Evolutionary conservation across 164 flowering plant genomes (phyloP).

Genomic region (Buxus sempervirens): DNA sequence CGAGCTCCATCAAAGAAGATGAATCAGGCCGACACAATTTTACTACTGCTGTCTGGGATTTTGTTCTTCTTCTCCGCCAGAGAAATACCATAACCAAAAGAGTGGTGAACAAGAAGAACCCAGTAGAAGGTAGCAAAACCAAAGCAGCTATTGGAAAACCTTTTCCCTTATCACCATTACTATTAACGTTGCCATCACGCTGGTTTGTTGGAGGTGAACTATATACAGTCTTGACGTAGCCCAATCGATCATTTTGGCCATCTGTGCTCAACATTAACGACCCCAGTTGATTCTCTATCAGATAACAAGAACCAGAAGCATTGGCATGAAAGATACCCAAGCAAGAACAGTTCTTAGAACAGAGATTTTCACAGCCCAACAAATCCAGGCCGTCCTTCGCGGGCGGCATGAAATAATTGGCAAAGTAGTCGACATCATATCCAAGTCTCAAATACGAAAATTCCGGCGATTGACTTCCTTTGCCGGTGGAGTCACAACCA

Average conservation of each 20-base stretch:
- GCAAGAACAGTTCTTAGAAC: constrained; percentile 69
- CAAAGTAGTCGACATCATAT: constrained; percentile 47
- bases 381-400: constrained; percentile 23
- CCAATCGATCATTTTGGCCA: constrained; percentile 26
- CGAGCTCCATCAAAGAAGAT: constrained; percentile 44
- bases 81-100: constrained; percentile 26
- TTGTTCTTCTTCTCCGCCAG: constrained; percentile 42
- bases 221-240: constrained; percentile 46
- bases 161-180: neutral
- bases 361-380: constrained; percentile 49
- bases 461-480: constrained; percentile 17
- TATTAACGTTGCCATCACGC: neutral
- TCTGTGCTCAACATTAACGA: constrained; percentile 39
- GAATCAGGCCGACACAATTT: constrained; percentile 33
- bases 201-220: constrained; percentile 5
- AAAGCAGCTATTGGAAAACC: constrained; percentile 48
- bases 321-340: constrained; percentile 61
- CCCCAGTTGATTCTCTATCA: constrained; percentile 47
- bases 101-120: constrained; percentile 32
- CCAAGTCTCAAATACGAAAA: constrained; percentile 47
- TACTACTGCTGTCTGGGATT: constrained; percentile 7
- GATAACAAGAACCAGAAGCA: constrained; percentile 62
- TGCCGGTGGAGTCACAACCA: constrained; percentile 33
- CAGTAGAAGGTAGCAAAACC: constrained; percentile 59
- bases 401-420: constrained; percentile 38